phyloP scores from a whole-genome alignment of 805 yeast genomes.

The Danielozyma ontarioensis region DNA sequence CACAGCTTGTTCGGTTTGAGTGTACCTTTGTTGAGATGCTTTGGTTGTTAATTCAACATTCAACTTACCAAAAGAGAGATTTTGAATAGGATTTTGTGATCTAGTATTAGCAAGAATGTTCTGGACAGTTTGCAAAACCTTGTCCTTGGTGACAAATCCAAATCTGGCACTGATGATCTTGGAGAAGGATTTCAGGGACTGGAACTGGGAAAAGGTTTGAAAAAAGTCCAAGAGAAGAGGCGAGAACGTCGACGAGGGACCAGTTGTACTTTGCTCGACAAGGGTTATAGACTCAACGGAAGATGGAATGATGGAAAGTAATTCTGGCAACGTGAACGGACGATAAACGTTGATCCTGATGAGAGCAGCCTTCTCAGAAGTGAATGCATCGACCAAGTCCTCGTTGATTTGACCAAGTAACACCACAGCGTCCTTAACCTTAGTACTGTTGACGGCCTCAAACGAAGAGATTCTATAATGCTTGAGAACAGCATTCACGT shows the following conservation, averaged over 20 bases:
- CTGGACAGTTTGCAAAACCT: constrained; percentile 37
- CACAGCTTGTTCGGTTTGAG: constrained; percentile 30
- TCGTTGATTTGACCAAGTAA: constrained; percentile 56
- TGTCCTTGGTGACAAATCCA: constrained; percentile 42
- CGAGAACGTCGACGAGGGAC: constrained; percentile 40
- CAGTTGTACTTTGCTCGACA: constrained; percentile 53
- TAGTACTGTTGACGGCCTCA: constrained; percentile 21
- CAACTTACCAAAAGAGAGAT: constrained; percentile 52
- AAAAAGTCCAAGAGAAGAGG: constrained; percentile 76
- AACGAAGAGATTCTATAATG: constrained; percentile 25
- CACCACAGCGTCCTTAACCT: constrained; percentile 49
- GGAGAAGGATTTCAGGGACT: constrained; percentile 40
- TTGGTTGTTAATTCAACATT: constrained; percentile 24
- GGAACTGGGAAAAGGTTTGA: constrained; percentile 47
- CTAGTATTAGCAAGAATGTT: constrained; percentile 49
- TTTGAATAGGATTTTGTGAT: constrained; percentile 54
- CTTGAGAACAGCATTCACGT: constrained; percentile 18
- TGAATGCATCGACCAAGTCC: constrained; percentile 36
- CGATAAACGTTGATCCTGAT: constrained; percentile 61
- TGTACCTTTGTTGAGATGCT: constrained; percentile 16
- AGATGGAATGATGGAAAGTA: constrained; percentile 49
- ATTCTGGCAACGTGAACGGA: constrained; percentile 59
- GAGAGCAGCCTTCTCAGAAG: constrained; percentile 38
- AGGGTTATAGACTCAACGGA: constrained; percentile 53
- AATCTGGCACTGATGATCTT: constrained; percentile 52